phyloP scores from a whole-genome alignment of 805 yeast species.

The Saccharomycopsis fodiens region DNA sequence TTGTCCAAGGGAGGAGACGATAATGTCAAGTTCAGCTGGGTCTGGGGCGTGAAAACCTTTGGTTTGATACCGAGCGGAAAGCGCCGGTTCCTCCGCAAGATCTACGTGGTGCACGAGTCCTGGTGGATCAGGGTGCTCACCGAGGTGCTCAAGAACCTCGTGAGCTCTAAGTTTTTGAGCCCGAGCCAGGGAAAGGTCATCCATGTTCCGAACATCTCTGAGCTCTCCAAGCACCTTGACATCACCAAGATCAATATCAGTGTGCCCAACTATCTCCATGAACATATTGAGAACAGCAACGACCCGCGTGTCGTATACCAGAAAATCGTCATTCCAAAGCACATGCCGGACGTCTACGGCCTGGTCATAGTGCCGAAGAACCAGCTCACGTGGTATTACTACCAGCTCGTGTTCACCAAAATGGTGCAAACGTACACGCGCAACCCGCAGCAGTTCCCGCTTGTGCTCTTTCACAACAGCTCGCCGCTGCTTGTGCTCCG shows the following conservation, averaged over 20 bases:
- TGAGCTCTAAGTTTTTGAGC: constrained; percentile 38
- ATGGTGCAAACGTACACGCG: constrained; percentile 12
- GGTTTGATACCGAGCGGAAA: constrained; percentile 49
- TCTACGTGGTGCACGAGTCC: constrained; percentile 82
- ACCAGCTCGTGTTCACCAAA: constrained; percentile 18
- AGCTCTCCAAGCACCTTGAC: constrained; percentile 55
- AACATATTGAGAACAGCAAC: constrained; percentile 37
- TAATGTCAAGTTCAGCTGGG: constrained; percentile 36
- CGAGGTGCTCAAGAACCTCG: constrained; percentile 60
- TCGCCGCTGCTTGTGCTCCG: constrained; percentile 5
- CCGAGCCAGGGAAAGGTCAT: constrained; percentile 29
- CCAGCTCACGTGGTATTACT: constrained; percentile 22
- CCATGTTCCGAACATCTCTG: constrained; percentile 44
- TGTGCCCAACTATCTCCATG: constrained; percentile 64
- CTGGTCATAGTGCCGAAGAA: constrained; percentile 25
- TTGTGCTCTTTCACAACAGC: constrained; percentile 16
- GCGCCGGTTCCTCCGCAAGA: constrained; percentile 47
- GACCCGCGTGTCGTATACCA: constrained; percentile 23
- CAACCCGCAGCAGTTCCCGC: neutral
- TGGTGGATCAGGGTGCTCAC: constrained; percentile 80
- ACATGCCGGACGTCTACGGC: constrained; percentile 28
- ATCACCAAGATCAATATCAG: constrained; percentile 71
- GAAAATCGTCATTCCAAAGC: constrained; percentile 37
- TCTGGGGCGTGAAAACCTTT: constrained; percentile 60
- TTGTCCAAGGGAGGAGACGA: constrained; percentile 39